These are phyloP conservation scores for Flammula alnicola DNA, from an alignment of 1,284 basidiomycete genomes.

Conservation along the genomic window DNA sequence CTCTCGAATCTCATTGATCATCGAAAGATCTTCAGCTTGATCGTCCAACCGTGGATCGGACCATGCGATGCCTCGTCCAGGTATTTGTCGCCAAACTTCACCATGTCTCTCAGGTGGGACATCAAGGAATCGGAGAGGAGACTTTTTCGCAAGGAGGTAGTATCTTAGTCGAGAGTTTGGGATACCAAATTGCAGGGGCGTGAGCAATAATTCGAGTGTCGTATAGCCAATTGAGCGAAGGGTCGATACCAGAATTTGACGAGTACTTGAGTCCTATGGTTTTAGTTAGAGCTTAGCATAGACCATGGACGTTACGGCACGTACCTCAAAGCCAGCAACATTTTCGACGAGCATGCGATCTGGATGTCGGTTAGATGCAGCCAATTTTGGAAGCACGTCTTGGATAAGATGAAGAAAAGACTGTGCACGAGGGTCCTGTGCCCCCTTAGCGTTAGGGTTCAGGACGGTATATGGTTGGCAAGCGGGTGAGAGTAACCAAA, in stretches of 20 bases:
- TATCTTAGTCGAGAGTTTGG: conserved; percentile 81
- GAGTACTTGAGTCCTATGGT: conserved; percentile 64
- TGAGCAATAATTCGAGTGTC: conserved; percentile 66
- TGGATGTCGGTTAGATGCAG: conserved; percentile 48
- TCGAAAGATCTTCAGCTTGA: conserved; percentile 5
- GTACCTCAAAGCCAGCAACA: conserved; percentile 80
- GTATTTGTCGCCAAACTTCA: conserved; percentile 54
- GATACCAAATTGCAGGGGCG: conserved; percentile 75
- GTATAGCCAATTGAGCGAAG: conserved; percentile 59
- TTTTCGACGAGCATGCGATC: conserved; percentile 72
- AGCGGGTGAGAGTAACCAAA: conserved; percentile 79
- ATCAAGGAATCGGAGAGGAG: conserved; percentile 41
- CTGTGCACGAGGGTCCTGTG: conserved; percentile 70
- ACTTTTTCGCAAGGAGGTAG: conserved; percentile 70
- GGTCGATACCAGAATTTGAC: conserved; percentile 52
- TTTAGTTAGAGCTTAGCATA: conserved; percentile 3
- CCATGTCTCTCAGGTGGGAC: conserved; percentile 21
- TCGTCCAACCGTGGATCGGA: conserved; percentile 39
- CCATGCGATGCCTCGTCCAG: conserved; percentile 49
- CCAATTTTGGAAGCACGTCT: conserved; percentile 66
- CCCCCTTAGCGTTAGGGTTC: conserved; percentile 71
- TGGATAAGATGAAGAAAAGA: conserved; percentile 75
- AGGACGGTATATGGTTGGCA: conserved; percentile 83
- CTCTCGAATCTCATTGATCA: conserved; percentile 38
- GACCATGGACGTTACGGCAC: too few relatives aligned